Percentiles rank a stretch among this genome's conserved stretches.
These are phyloP conservation scores for Rachicladosporium sp. DNA, from an alignment of 2,329 filamentous ascomycete species.

Conservation along the genomic window DNA sequence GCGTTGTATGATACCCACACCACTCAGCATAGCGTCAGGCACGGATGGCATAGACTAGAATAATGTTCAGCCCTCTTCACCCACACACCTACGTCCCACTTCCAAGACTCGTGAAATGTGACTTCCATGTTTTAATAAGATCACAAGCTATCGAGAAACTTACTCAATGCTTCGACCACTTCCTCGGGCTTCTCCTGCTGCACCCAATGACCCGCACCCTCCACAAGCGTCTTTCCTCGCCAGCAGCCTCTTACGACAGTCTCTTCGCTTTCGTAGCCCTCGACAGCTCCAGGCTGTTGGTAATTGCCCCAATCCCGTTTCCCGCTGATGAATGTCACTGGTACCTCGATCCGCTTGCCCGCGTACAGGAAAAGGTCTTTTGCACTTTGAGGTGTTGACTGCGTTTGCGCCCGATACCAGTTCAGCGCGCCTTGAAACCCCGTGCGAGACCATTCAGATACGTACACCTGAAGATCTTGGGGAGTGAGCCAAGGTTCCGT, in stretches of 20 bases:
- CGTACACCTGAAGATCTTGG: conserved; percentile 48
- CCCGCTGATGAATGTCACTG: conserved; percentile 48
- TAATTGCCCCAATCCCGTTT: conserved; percentile 55
- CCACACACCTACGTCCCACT: too few species aligned
- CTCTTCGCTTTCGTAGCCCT: conserved; percentile 36
- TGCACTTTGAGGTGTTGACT: conserved; percentile 27
- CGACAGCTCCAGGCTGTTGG: conserved; percentile 52
- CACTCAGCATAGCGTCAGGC: too few species aligned
- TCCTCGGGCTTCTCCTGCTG: conserved; percentile 52
- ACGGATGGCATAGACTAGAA: too few species aligned
- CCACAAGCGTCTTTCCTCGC: conserved; percentile 40
- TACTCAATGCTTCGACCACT: conserved; percentile 37
- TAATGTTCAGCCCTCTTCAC: too few species aligned
- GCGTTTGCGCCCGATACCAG: conserved; percentile 52
- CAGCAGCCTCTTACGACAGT: conserved; percentile 36
- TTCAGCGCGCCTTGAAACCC: conserved; percentile 56
- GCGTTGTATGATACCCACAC: too few species aligned
- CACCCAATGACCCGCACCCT: conserved; percentile 57
- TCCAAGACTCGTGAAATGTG: too few species aligned
- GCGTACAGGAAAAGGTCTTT: conserved; percentile 48
- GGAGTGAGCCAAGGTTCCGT: conserved; percentile 44
- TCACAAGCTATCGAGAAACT: conserved; percentile 25
- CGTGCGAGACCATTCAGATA: conserved; percentile 46
- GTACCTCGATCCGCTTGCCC: conserved; percentile 49
- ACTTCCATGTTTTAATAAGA: neutral